These are phyloP conservation scores for Scleroderma bovista DNA, from an alignment of 768 basidiomycete species.

Conservation along the genomic window DNA sequence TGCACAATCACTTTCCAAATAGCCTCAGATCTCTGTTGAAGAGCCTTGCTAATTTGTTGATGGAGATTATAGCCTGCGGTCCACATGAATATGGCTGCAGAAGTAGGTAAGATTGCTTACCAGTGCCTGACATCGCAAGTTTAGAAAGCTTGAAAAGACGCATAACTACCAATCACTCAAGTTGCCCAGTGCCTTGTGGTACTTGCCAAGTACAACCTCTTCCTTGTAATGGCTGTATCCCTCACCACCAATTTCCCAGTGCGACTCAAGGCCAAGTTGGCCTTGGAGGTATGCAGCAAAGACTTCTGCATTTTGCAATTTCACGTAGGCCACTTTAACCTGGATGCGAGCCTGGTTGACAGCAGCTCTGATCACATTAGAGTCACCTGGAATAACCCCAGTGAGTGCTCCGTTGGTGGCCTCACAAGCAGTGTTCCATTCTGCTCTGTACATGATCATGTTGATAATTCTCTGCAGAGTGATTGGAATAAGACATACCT, in stretches of 20 bases:
- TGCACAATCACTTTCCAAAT: constrained; percentile 21
- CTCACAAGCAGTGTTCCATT: too few relatives aligned
- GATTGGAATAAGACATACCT: neutral
- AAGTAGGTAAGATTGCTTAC: constrained; percentile 4
- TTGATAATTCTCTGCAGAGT: too few relatives aligned
- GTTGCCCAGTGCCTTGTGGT: constrained; percentile 19
- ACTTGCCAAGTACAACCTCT: constrained; percentile 4
- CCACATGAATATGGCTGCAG: neutral
- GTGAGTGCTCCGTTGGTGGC: too few relatives aligned
- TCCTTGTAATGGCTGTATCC: constrained; percentile 3
- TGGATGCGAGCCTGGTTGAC: neutral
- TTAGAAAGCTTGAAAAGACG: constrained; percentile 26
- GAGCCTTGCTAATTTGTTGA: constrained; percentile 26
- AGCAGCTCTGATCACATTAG: neutral
- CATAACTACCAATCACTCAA: constrained; percentile 27
- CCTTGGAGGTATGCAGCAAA: too few relatives aligned
- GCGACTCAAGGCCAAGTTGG: neutral
- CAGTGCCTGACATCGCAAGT: constrained; percentile 16
- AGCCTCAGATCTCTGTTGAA: constrained; percentile 5
- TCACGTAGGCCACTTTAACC: neutral
- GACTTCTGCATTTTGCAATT: too few relatives aligned
- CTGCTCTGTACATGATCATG: too few relatives aligned
- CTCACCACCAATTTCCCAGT: neutral
- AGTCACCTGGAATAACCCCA: too few relatives aligned
- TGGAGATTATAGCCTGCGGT: constrained; percentile 27